phyloP scores from a whole-genome alignment of 2,329 filamentous ascomycete species.

The Apiospora arundinis region DNA sequence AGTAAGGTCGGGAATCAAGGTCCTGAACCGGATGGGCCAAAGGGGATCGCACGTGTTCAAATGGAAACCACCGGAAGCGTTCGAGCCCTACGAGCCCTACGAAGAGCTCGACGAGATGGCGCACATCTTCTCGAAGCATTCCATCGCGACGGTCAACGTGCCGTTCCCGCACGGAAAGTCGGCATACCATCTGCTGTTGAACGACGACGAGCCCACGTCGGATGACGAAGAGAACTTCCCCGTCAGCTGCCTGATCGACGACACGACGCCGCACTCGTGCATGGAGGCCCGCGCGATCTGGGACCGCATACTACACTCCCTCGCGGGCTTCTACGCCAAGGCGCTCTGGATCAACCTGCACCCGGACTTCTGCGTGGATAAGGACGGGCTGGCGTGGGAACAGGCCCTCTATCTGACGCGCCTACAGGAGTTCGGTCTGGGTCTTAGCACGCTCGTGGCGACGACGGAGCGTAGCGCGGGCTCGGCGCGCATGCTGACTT shows the following conservation, averaged over 20 bases:
- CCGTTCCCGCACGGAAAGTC: conserved; percentile 37
- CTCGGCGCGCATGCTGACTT: conserved; percentile 24
- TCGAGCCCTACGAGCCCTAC: conserved; percentile 16
- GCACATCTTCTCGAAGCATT: conserved; percentile 34
- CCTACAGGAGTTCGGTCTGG: conserved; percentile 29
- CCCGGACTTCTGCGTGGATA: conserved; percentile 32
- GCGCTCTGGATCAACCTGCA: conserved; percentile 33
- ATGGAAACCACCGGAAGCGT: conserved; percentile 7
- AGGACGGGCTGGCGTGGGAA: conserved; percentile 27
- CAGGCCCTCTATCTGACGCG: conserved; percentile 30
- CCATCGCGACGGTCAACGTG: conserved; percentile 31
- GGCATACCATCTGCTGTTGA: conserved; percentile 36
- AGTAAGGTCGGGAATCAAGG: conserved; percentile 36
- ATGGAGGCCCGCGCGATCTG: conserved; percentile 32
- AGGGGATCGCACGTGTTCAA: conserved; percentile 20
- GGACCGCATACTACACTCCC: conserved; percentile 31
- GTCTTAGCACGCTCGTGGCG: conserved; percentile 28
- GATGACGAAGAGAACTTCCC: conserved; percentile 22
- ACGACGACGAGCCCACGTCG: conserved; percentile 27
- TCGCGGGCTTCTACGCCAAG: conserved; percentile 35
- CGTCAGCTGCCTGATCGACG: conserved; percentile 23
- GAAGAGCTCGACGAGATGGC: conserved; percentile 37
- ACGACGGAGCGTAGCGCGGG: conserved; percentile 13
- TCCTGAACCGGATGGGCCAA: conserved; percentile 31
- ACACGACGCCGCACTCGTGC: conserved; percentile 25